These are phyloP conservation scores for Neurospora tetrasperma DNA, from an alignment of 495 filamentous ascomycete genomes.

Conservation along the genomic window DNA sequence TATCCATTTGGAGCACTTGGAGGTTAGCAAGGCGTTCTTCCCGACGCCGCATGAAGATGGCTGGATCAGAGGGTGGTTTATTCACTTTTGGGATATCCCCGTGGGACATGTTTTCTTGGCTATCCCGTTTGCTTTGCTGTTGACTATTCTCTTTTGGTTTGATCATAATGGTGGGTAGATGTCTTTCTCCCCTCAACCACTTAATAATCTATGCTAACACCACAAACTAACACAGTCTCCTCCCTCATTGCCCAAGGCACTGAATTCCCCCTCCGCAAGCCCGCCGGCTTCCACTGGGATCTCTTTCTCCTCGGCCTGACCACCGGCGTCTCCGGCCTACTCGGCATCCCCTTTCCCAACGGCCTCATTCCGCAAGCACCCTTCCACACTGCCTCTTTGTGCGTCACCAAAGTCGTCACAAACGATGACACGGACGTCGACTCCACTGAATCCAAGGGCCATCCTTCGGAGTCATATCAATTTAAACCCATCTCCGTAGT, in stretches of 20 bases:
- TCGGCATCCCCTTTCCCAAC: conserved; percentile 86
- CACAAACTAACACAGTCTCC: conserved; percentile 44
- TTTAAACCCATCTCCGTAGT: conserved; percentile 64
- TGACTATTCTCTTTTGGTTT: conserved; percentile 88
- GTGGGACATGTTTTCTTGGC: conserved; percentile 74
- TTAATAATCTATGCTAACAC: conserved; percentile 4
- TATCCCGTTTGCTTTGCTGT: conserved; percentile 74
- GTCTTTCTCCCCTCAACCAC: not conserved
- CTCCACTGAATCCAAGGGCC: conserved; percentile 46
- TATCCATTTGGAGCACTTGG: conserved; percentile 54
- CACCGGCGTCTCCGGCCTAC: conserved; percentile 69
- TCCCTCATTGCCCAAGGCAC: conserved; percentile 86
- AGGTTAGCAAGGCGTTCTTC: conserved; percentile 67
- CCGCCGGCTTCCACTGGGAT: conserved; percentile 95
- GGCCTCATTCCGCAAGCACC: conserved; percentile 90
- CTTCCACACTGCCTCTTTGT: conserved; percentile 80
- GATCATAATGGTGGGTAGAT: conserved; percentile 66
- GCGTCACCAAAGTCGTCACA: conserved; percentile 55
- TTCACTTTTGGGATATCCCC: conserved; percentile 77
- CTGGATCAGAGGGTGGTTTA: conserved; percentile 48
- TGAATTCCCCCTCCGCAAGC: conserved; percentile 84
- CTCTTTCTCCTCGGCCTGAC: conserved; percentile 85
- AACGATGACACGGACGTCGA: conserved; percentile 38
- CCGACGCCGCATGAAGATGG: conserved; percentile 59
- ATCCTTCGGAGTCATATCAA: conserved; percentile 27